Base-by-base conservation (phyloP, 2,329 filamentous ascomycete genomes). In the Shiraia sp. region DNA sequence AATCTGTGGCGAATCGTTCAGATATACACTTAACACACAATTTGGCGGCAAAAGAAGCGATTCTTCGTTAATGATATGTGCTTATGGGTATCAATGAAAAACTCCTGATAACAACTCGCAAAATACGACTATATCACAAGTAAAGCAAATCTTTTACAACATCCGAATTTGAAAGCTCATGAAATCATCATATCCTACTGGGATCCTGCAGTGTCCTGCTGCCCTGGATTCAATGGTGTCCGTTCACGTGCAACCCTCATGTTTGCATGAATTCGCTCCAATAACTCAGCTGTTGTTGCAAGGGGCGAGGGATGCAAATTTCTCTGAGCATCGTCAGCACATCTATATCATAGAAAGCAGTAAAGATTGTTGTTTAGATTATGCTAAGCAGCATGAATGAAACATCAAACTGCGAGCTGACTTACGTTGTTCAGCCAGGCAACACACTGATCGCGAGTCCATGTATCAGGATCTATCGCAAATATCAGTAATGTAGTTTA, bases 351-450 rank as follows among this genome's bases (percentile, higher is more conserved):
- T 6, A 25, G 10, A 12, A 39, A 19, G 29, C 15, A 16, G 6
- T 5, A 16, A 9, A 17, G 14, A 12, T 26, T n/a, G n/a, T n/a
- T n/a, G n/a, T n/a, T n/a, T n/a, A n/a, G n/a, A n/a, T n/a, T n/a
- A n/a, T n/a, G n/a, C n/a, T n/a, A n/a, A n/a, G n/a, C 6, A 5
- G 7, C 3, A 10, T n/a, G 10, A 2, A 17, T 6, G 19, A 8
- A 16, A 16, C 8, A 12, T n/a, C n/a, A n/a, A n/a, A n/a, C n/a
- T n/a, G n/a, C n/a, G n/a, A n/a, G 22, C 3, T 10, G 17, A 76
- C 86, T 71, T 79, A 96, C 92, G 58, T 80, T 81, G 32, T 82
- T 82, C 36, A 97, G 75, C 90, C 91, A 97, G 60, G 85, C 77
- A 47, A 82, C 79, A 69, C 95, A 76, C 61, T 97, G 89, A 33